Conservation (phyloP, 805 yeast species). For the Phaffomyces opuntiae region DNA sequence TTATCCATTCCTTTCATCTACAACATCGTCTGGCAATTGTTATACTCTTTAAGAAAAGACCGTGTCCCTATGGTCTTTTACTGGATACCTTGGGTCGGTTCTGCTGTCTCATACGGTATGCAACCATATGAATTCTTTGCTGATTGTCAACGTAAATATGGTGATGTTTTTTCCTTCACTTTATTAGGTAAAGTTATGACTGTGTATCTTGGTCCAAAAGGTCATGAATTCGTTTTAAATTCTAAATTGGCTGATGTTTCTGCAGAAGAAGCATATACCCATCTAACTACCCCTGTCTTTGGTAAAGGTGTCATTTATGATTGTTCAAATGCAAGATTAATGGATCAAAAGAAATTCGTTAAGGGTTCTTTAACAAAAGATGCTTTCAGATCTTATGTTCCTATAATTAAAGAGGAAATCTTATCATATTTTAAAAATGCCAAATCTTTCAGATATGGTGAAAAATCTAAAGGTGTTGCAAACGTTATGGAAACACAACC, state of each 20-base stretch:
- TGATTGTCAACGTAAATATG: conserved; percentile 70
- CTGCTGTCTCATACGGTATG: conserved; percentile 84
- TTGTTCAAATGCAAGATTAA: conserved; percentile 85
- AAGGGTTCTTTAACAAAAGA: conserved; percentile 83
- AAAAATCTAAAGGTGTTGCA: conserved; percentile 39
- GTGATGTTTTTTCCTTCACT: conserved; percentile 89
- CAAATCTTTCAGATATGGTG: conserved; percentile 37
- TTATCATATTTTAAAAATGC: conserved; percentile 53
- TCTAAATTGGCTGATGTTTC: conserved; percentile 84
- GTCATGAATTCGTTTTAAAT: conserved; percentile 93
- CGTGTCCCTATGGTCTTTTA: conserved; percentile 87
- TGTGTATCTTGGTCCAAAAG: conserved; percentile 93
- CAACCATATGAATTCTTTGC: conserved; percentile 89
- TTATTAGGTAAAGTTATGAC: conserved; percentile 90
- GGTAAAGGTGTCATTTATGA: conserved; percentile 97
- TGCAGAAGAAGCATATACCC: conserved; percentile 94
- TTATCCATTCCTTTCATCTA: conserved; percentile 51
- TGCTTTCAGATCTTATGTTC: conserved; percentile 80
- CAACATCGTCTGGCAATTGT: conserved; percentile 57
- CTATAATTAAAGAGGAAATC: conserved; percentile 77
- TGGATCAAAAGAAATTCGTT: conserved; percentile 98
- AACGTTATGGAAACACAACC: conserved; percentile 83
- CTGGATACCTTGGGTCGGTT: conserved; percentile 94
- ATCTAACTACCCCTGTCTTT: conserved; percentile 97
- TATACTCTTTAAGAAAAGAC: conserved; percentile 68